Base-by-base conservation (phyloP, 805 yeast genomes). In the Starmerella roubikii region DNA sequence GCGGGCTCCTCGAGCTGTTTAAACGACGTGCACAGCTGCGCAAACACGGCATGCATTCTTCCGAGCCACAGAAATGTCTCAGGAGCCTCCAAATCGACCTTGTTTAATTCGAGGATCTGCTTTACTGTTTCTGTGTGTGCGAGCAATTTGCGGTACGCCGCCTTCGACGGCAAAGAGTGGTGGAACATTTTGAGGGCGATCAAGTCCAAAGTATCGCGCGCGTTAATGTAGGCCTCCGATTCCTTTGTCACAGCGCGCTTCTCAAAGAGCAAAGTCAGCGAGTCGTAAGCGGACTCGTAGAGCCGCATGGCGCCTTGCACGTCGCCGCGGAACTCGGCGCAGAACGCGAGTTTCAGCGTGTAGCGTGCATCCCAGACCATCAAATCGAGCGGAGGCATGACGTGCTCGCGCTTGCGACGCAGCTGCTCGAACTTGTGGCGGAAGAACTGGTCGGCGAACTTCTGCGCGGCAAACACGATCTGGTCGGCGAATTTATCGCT, bases 31-130 rank as follows among this genome's bases (percentile, higher is more conserved):
- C 49, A 44, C 3, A 45, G 35, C 15, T 32, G 71, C 0, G 79
- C 83, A 11, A 81, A 58, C 75, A 79, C 70, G 30, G 72, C 68
- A 46, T 72, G 69, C 51, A 81, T 93, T n/a, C 59, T 52, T 0
- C 76, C 67, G 10, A 66, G 50, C 93, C 93, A 81, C 30, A 65
- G 55, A n/a, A 42, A 26, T 2, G 45, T 41, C 2, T 22, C 11
- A 12, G n/a, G 1, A 18, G 37, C 12, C 11, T 23, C 16, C 51
- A 59, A 6, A 59, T 49, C 12, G 44, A 52, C 10, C 53, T 48
- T 2, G 46, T 38, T 12, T 60, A 45, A 10, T 4, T 3, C n/a
- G 36, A 34, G 18, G 4, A 68, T 51, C 7, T 60, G 57, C 8
- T 64, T 47, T 1, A 78, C 71, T 34, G 68, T 69, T 24, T 66